Base-by-base conservation (phyloP, 352 stramenopile species). In the Phytophthora pseudosyringae region DNA sequence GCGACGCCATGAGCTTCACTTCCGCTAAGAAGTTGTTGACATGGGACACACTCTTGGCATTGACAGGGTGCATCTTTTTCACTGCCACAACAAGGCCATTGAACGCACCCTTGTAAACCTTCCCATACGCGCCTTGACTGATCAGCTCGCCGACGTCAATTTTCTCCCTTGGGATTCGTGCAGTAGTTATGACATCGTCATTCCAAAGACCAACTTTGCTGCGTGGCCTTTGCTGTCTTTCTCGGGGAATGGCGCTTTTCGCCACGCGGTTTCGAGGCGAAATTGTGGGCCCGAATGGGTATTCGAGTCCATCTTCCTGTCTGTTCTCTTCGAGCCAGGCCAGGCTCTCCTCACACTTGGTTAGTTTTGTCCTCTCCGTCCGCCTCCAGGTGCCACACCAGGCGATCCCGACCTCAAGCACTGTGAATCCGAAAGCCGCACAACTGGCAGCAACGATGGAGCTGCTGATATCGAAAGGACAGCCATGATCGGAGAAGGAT, bases 41-140 rank as follows among this genome's bases (percentile, higher is more conserved):
- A 41, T 75, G 70, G 31, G 73, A 67, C 35, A 78, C 72, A 43
- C 76, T 64, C 13, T 61, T 47, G 15, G 57, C 56, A 4, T 67
- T 39, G 4, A 81, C 78, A 2, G 71, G 65, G 4, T 64, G 73
- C 13, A 88, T 75, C 21, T 67, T 67, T 71, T 88, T 88, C 59
- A 88, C 82, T 16, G 78, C 78, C 0, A 88, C 78, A 0, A 55
- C 66, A 1, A 69, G 71, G 1, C 68, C 63, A 29, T 78, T 75
- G 54, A 79, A 88, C 18, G 75, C 49, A 2, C 78, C 78, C 18
- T 67, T 76, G 61, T 80, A 87, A 8, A 87, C 78, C 13, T 78
- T 44, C 9, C 75, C 75, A 33, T 78, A 85, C 9, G 67, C 73
- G n/a, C 78, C 78, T 35, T 76, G 74, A 52, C 58, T 77, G 54